Percentiles rank a stretch among this genome's conserved stretches.
These are phyloP conservation scores for Phytophthora sp. DNA, from an alignment of 352 stramenopile genomes.

Conservation along the genomic window DNA sequence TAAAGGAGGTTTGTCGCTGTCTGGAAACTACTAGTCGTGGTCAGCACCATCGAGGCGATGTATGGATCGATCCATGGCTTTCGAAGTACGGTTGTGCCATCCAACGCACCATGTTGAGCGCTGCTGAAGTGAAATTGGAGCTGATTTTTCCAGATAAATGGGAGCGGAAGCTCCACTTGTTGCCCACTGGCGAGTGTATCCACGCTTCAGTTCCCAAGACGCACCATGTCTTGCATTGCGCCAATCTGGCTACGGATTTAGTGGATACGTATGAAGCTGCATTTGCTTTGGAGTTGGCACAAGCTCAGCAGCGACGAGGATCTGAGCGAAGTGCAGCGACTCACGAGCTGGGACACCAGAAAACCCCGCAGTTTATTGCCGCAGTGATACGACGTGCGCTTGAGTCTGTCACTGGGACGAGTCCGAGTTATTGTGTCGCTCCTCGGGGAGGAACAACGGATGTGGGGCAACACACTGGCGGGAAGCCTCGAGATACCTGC, in stretches of 20 bases:
- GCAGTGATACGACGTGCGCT: constrained; percentile 26
- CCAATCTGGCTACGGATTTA: constrained; percentile 19
- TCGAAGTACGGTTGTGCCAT: constrained; percentile 51
- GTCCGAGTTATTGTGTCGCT: constrained; percentile 22
- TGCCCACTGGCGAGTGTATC: constrained; percentile 29
- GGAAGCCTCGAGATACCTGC: constrained; percentile 45
- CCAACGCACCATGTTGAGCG: constrained; percentile 34
- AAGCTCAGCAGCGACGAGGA: constrained; percentile 34
- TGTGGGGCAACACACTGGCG: constrained; percentile 57
- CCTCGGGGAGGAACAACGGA: constrained; percentile 51
- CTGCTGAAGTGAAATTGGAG: constrained; percentile 27
- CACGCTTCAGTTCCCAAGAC: constrained; percentile 44
- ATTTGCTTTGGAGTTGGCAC: constrained; percentile 23
- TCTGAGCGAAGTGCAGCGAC: constrained; percentile 35
- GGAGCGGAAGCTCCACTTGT: constrained; percentile 42
- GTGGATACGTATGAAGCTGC: constrained; percentile 3
- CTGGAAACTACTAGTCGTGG: background rate
- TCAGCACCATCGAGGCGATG: constrained; percentile 19
- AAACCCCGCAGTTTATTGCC: constrained; percentile 58
- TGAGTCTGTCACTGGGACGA: background rate
- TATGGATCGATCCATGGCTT: constrained; percentile 48
- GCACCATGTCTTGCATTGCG: constrained; percentile 37
- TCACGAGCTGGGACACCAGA: constrained; percentile 45
- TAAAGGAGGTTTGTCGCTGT: constrained; percentile 23
- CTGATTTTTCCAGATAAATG: constrained; percentile 53